Base-by-base conservation (phyloP, 169 alveolate genomes). In the Babesia divergens region DNA sequence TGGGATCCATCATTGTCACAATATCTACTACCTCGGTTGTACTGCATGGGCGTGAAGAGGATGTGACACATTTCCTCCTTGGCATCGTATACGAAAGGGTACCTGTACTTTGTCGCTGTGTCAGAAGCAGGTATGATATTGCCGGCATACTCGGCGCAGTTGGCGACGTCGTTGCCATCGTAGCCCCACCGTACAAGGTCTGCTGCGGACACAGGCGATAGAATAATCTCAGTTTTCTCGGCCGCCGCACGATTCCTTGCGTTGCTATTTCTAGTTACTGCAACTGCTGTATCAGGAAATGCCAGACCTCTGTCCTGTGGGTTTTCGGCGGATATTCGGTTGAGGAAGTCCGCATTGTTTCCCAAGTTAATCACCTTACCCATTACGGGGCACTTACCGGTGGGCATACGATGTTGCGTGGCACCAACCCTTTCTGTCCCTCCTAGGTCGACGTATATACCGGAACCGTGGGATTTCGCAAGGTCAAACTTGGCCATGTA, bases 381-480 rank as follows among this genome's bases (percentile, higher is more conserved):
- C 44, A 82, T 68, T 26, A 88, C 91, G 31, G 93, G 93, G 66
- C 93, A 88, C 72, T 76, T 81, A 6, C 93, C 93, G 16, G 66
- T 59, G 20, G 91, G 91, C 84, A 88, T 68, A 26, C 93, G 60
- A 58, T 88, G 84, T 31, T 47, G 34, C 40, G 55, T 40, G 54
- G 26, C 24, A 18, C 43, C 68, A 18, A 88, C 84, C n/a, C 74
- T 54, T 40, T 60, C 91, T 66, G 60, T 71, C 44, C 77, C 88
- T 29, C 91, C 93, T 71, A 88, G 72, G 47, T 88, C 93, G 18
- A 88, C 90, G 49, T 68, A 71, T 46, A 88, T 67, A 16, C 93
- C 93, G 6, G 93, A 65, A 16, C 86, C 90, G 69, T 88, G 93
- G 38, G 24, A 35, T 40, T 66, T 59, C 18, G 87, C 76, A 37